Evolutionary conservation across 768 basidiomycete genomes (phyloP).

Genomic region (Cystobasidium ongulense): DNA sequence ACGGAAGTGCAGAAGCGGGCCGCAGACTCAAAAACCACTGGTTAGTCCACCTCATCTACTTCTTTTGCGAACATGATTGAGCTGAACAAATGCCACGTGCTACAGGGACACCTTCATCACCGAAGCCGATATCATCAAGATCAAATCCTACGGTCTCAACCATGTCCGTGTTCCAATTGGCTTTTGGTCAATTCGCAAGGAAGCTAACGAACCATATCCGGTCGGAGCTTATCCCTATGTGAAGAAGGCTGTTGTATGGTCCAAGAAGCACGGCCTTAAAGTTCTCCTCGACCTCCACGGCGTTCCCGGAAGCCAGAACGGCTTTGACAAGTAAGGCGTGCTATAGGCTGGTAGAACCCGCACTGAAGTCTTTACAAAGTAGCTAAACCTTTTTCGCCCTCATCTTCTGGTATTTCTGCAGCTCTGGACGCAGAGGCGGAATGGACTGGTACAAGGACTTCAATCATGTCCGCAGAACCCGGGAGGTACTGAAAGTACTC

Average conservation of each 20-base stretch:
- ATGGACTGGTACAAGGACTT: slow-evolving; percentile 24
- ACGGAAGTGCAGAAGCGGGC: neutral
- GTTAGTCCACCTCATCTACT: neutral
- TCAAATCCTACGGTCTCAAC: slow-evolving; percentile 29
- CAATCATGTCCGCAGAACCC: slow-evolving; percentile 24
- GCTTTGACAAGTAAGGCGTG: slow-evolving; percentile 35
- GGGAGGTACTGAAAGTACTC: slow-evolving; percentile 18
- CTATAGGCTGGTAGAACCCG: too few relatives aligned
- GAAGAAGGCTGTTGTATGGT: slow-evolving; percentile 33
- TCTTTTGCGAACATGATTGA: neutral
- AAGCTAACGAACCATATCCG: slow-evolving; percentile 12
- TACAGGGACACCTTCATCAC: slow-evolving; percentile 28
- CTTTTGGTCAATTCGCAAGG: slow-evolving; percentile 3
- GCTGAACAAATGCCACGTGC: neutral
- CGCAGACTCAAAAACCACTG: slow-evolving; percentile 21
- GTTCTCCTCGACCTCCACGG: slow-evolving; percentile 36
- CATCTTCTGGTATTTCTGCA: neutral
- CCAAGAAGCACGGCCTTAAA: slow-evolving; percentile 25
- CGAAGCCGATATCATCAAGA: neutral
- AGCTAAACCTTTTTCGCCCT: too few relatives aligned
- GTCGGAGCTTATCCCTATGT: slow-evolving; percentile 32
- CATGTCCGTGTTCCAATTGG: slow-evolving; percentile 27
- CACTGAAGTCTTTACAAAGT: too few relatives aligned
- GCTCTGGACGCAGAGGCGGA: slow-evolving; percentile 17
- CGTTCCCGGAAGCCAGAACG: slow-evolving; percentile 33